Percentiles rank a stretch among this genome's conserved stretches.
These are phyloP conservation scores for Tylopilus sp. DNA, from an alignment of 1,284 basidiomycete species.

Conservation along the genomic window DNA sequence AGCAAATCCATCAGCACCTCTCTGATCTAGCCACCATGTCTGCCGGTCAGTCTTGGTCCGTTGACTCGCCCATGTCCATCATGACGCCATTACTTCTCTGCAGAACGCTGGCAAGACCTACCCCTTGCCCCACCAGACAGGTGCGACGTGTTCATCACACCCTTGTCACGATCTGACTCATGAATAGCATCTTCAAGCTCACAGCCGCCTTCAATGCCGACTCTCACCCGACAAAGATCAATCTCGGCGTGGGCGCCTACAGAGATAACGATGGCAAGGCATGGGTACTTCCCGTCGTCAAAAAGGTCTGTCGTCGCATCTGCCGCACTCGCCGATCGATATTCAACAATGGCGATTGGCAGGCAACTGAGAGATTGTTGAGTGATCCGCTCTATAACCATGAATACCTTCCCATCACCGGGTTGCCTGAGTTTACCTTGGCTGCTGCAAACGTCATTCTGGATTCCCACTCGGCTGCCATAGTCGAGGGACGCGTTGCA, in stretches of 20 bases:
- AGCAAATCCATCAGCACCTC: slow-evolving; percentile 47
- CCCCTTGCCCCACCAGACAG: slow-evolving; percentile 81
- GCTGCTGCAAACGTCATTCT: slow-evolving; percentile 83
- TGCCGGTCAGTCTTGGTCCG: slow-evolving; percentile 44
- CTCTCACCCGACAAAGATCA: slow-evolving; percentile 77
- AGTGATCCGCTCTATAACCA: slow-evolving; percentile 79
- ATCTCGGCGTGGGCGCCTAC: slow-evolving; percentile 90
- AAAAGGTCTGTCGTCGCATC: slow-evolving; percentile 53
- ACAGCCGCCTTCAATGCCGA: slow-evolving; percentile 88
- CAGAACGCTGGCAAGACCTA: slow-evolving; percentile 70
- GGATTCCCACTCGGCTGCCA: slow-evolving; percentile 67
- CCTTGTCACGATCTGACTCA: slow-evolving; percentile 5
- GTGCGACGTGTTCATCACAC: slow-evolving; percentile 31
- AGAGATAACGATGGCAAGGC: slow-evolving; percentile 82
- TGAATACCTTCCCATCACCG: slow-evolving; percentile 92
- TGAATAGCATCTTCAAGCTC: slow-evolving; percentile 83
- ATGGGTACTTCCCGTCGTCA: slow-evolving; percentile 90
- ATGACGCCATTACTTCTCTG: slow-evolving; percentile 11
- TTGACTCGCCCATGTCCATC: not conserved
- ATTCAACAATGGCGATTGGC: not conserved
- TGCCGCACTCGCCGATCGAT: not conserved
- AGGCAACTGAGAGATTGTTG: slow-evolving; percentile 76
- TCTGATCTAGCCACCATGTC: slow-evolving; percentile 39
- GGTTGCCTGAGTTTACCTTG: slow-evolving; percentile 76
- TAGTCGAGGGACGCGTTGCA: slow-evolving; percentile 66